Evolutionary conservation across 2,329 filamentous ascomycete genomes (phyloP), one percentile per base, ranked within the genome.

Genomic region (Juglanconis oblonga): DNA sequence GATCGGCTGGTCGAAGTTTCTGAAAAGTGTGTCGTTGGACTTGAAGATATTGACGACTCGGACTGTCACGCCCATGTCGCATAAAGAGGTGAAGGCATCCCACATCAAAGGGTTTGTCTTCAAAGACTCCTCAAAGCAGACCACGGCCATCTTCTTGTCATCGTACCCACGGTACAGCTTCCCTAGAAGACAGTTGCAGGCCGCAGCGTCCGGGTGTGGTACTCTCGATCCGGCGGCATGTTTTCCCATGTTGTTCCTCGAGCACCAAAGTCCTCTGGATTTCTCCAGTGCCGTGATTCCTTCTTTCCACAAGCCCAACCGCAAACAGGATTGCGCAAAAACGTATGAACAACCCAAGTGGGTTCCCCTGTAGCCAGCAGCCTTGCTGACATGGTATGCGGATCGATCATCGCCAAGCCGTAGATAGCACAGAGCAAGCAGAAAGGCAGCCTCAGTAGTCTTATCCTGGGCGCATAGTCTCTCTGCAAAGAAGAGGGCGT

Each of bases 101-200:
- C 95, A 99, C 85, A 97, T 95, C 74, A 98, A 94, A 1, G 95
- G 93, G 69, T 98, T 99, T 57, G 87, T 74, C 75, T 93, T 96
- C 68, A 99, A 78, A 5, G 93, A 87, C 62, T 96, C 92, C 66
- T 96, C 92, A 71, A 95, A 98, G 72, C 86, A 92, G 65, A 90
- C 85, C 14, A 94, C 87, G 7, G 95, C 93, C 73, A 91, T 92
- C 67, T 89, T 89, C 69, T 90, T 90, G 68, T 91, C 83, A 67
- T 97, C 90, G 67, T 95, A 88, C 2, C 85, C 91, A 52, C 89
- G 86, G 77, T 92, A 94, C 33, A 99, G 79, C 75, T 96, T 97
- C 32, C 92, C 95, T 35, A 97, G 81, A 42, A 99, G 77, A 68
- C 90, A 95, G 64, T 87, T 81, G n/a, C 94, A 85, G 1, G 92